phyloP scores from a whole-genome alignment of 768 basidiomycete species.

The Termitomyces sp. region DNA sequence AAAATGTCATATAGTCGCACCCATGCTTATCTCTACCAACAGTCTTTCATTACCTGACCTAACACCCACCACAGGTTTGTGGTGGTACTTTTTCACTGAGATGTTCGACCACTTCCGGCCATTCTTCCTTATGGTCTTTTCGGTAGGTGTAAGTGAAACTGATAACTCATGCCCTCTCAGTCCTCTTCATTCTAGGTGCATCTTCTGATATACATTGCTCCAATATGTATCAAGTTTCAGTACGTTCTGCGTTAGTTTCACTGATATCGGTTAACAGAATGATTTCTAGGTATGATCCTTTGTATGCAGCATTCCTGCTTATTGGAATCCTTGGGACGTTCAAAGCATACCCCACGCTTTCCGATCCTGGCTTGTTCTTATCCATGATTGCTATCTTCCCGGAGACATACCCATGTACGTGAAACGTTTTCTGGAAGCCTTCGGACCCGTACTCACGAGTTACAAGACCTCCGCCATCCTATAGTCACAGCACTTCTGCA shows the following conservation, averaged over 20 bases:
- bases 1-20: neutral
- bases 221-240: slow-evolving; percentile 88
- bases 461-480: slow-evolving; percentile 77
- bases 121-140: slow-evolving; percentile 95
- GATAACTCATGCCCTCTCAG: neutral
- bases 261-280: neutral
- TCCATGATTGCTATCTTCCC: slow-evolving; percentile 82
- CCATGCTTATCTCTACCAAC: slow-evolving; percentile 8
- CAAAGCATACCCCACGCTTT: slow-evolving; percentile 90
- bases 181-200: slow-evolving; percentile 54
- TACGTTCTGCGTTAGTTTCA: slow-evolving; percentile 26
- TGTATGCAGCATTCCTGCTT: slow-evolving; percentile 77
- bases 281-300: slow-evolving; percentile 68
- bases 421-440: neutral
- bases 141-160: slow-evolving; percentile 46
- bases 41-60: slow-evolving; percentile 85
- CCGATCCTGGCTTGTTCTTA: slow-evolving; percentile 85
- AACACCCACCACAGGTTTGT: slow-evolving; percentile 90
- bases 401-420: slow-evolving; percentile 79
- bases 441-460: neutral
- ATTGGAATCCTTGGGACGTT: slow-evolving; percentile 78
- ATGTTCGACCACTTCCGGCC: slow-evolving; percentile 98
- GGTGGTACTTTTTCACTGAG: slow-evolving; percentile 99
- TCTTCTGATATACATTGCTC: slow-evolving; percentile 76
- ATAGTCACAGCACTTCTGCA: slow-evolving; percentile 83